A percentile compares a stretch with the other conserved stretches of the same genome.
phyloP scores from a whole-genome alignment of 345 rosid species.

The Mangifera indica region DNA sequence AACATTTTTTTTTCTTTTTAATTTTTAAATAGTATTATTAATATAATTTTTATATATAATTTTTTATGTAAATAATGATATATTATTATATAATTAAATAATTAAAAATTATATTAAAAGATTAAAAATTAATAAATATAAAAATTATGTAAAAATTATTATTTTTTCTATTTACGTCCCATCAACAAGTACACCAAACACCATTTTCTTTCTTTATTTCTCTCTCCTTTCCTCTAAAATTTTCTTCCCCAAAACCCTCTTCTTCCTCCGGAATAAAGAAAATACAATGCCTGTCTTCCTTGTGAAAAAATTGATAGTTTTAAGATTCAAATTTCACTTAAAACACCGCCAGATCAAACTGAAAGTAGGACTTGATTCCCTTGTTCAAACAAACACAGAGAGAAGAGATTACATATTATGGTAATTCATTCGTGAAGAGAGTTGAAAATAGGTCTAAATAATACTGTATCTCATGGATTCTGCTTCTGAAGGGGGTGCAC shows the following conservation, averaged over 20 bases:
- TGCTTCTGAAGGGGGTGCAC: conserved; percentile 23
- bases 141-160: too few relatives aligned
- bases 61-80: too few relatives aligned
- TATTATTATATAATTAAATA: too few relatives aligned
- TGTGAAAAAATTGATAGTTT: conserved; percentile 9
- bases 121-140: too few relatives aligned
- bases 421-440: not conserved
- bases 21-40: too few relatives aligned
- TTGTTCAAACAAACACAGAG: not conserved
- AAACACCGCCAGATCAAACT: not conserved
- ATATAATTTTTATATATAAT: too few relatives aligned
- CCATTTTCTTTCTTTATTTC: too few relatives aligned
- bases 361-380: too few relatives aligned
- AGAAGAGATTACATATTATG: too few relatives aligned
- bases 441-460: conserved; percentile 6
- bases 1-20: not conserved
- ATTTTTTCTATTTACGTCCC: conserved; percentile 29
- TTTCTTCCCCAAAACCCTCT: not conserved
- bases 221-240: not conserved
- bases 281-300: conserved; percentile 4
- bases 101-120: too few relatives aligned
- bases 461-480: conserved; percentile 34
- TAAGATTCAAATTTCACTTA: not conserved
- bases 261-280: not conserved
- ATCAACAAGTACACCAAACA: conserved; percentile 6